Conservation (phyloP, 257 asterid species). For the Salvia miltiorrhiza region DNA sequence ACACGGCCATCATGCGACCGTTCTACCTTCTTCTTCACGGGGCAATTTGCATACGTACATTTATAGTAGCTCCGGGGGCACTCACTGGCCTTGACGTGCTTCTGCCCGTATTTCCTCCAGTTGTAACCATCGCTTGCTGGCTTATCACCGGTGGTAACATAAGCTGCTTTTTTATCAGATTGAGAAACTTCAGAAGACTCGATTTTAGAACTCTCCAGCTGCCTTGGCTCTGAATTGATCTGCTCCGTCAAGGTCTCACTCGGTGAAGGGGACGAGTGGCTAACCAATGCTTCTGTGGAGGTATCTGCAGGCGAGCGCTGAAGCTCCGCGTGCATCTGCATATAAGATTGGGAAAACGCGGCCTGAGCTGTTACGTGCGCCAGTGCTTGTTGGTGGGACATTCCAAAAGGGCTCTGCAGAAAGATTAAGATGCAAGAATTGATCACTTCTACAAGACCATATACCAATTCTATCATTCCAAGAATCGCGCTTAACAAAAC, state of each 20-base stretch:
- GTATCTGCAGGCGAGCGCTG: constrained; percentile 32
- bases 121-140: constrained; percentile 86
- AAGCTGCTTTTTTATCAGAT: constrained; percentile 41
- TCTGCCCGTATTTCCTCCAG: constrained; percentile 99
- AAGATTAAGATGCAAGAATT: constrained; percentile 3
- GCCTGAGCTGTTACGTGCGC: constrained; percentile 99
- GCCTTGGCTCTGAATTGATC: constrained; percentile 20
- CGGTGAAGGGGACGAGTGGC: constrained; percentile 33
- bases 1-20: constrained; percentile 64
- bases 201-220: constrained; percentile 30
- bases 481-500: not conserved
- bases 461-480: not conserved
- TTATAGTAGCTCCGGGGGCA: constrained; percentile 92
- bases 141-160: constrained; percentile 35
- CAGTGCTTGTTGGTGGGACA: constrained; percentile 96
- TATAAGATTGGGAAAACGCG: constrained; percentile 55
- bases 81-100: constrained; percentile 81
- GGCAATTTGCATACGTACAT: constrained; percentile 62
- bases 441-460: not conserved
- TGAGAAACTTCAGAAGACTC: constrained; percentile 49
- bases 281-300: constrained; percentile 28
- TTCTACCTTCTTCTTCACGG: constrained; percentile 90
- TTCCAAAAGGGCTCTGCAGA: constrained; percentile 93
- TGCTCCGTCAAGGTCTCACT: constrained; percentile 29
- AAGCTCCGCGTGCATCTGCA: constrained; percentile 54